Evolutionary conservation across 805 yeast species (phyloP).

Genomic region (Candida saitoana): DNA sequence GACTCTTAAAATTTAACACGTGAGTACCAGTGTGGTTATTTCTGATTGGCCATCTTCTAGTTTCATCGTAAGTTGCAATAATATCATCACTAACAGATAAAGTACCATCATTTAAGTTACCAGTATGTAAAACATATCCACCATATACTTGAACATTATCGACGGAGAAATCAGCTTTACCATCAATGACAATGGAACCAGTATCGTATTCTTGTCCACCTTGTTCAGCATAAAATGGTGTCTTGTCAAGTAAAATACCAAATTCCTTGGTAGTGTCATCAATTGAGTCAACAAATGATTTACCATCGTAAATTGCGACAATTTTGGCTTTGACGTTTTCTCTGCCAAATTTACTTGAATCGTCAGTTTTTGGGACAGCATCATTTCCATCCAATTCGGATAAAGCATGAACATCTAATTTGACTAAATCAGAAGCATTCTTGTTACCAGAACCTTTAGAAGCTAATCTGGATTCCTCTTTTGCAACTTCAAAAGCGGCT

Average conservation of each 20-base stretch:
- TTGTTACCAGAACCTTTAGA: conserved; percentile 80
- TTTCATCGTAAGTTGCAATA: conserved; percentile 85
- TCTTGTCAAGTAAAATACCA: conserved; percentile 82
- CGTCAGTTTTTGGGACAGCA: conserved; percentile 75
- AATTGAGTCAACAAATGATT: conserved; percentile 51
- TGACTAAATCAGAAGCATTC: conserved; percentile 56
- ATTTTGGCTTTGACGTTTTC: conserved; percentile 68
- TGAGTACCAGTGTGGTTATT: conserved; percentile 99
- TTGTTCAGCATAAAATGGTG: conserved; percentile 96
- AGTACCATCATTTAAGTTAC: conserved; percentile 72
- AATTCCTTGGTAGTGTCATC: conserved; percentile 42
- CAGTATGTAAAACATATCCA: conserved; percentile 95
- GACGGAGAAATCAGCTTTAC: conserved; percentile 80
- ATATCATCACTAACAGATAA: conserved; percentile 65
- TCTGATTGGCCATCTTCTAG: conserved; percentile 93
- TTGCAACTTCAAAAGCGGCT: conserved; percentile 87
- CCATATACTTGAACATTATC: conserved; percentile 89
- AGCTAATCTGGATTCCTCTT: conserved; percentile 85
- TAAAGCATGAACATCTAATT: conserved; percentile 88
- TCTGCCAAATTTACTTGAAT: conserved; percentile 67
- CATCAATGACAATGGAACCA: conserved; percentile 89
- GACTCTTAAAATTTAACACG: conserved; percentile 90
- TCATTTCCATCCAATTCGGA: conserved; percentile 61
- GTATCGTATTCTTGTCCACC: conserved; percentile 99
- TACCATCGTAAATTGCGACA: conserved; percentile 67